Evolutionary conservation across 1,284 basidiomycete genomes (phyloP).

Genomic region (Ganoderma meredithae): DNA sequence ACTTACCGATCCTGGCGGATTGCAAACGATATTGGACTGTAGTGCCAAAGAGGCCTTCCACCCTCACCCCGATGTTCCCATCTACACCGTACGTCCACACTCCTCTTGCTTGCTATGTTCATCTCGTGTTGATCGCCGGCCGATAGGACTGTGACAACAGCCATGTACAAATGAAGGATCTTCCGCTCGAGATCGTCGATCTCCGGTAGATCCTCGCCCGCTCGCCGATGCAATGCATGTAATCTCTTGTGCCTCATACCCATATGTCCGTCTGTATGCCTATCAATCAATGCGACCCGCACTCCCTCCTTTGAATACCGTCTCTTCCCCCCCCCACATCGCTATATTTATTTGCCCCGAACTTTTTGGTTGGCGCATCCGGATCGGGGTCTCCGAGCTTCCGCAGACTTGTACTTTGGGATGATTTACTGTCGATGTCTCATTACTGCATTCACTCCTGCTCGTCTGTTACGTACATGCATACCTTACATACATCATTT

Average conservation of each 20-base stretch:
- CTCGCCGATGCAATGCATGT: background rate
- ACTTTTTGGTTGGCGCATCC: background rate
- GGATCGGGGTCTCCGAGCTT: background rate
- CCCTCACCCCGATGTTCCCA: slow-evolving; percentile 80
- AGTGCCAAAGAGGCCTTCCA: slow-evolving; percentile 80
- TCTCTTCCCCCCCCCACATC: slow-evolving; percentile 1
- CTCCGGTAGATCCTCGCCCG: slow-evolving; percentile 48
- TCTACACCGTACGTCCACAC: slow-evolving; percentile 74
- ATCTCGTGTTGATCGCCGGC: background rate
- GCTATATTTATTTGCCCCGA: slow-evolving; percentile 4
- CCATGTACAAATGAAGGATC: slow-evolving; percentile 80
- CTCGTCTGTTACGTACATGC: background rate
- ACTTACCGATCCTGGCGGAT: slow-evolving; percentile 84
- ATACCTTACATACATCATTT: slow-evolving; percentile 8
- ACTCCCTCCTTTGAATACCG: background rate
- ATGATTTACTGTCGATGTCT: background rate
- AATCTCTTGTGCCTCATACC: background rate
- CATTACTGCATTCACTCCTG: background rate
- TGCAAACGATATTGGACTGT: slow-evolving; percentile 75
- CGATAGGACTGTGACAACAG: slow-evolving; percentile 79
- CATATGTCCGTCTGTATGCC: background rate
- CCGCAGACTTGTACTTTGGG: background rate
- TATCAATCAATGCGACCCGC: background rate
- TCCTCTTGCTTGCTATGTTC: slow-evolving; percentile 6
- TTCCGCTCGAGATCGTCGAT: slow-evolving; percentile 76